Evolutionary conservation across 2,329 filamentous ascomycete genomes (phyloP).

Genomic region (Clarireedia hainanense): DNA sequence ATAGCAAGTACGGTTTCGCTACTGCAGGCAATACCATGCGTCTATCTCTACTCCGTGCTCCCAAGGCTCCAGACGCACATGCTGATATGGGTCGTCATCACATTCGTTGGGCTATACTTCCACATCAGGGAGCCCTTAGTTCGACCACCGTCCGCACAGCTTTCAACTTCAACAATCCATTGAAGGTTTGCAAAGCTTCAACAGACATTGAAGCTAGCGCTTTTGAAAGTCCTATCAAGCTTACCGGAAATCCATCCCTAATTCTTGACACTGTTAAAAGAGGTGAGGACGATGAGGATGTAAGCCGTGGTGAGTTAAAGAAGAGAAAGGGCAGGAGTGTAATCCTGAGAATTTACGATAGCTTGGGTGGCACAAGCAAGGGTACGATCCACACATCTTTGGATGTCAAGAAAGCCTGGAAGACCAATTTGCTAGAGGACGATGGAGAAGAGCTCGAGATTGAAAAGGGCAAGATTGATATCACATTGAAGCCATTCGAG

Average conservation of each 20-base stretch:
- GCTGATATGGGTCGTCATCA: slow-evolving; percentile 88
- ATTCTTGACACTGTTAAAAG: slow-evolving; percentile 88
- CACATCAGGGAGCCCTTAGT: slow-evolving; percentile 67
- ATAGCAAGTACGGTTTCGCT: slow-evolving; percentile 94
- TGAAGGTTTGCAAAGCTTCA: slow-evolving; percentile 44
- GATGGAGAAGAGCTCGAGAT: slow-evolving; percentile 57
- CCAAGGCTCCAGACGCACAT: slow-evolving; percentile 87
- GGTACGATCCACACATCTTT: slow-evolving; percentile 61
- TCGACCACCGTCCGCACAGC: slow-evolving; percentile 71
- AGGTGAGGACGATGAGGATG: slow-evolving; percentile 78
- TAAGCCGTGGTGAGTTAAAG: slow-evolving; percentile 54
- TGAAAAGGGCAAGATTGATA: slow-evolving; percentile 42
- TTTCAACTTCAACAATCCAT: slow-evolving; percentile 83
- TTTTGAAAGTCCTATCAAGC: slow-evolving; percentile 48
- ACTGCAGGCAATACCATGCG: slow-evolving; percentile 86
- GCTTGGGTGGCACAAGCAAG: slow-evolving; percentile 70
- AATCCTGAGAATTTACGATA: slow-evolving; percentile 81
- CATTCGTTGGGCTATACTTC: slow-evolving; percentile 86
- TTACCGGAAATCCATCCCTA: slow-evolving; percentile 60
- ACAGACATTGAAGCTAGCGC: slow-evolving; percentile 36
- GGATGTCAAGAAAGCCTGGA: slow-evolving; percentile 68
- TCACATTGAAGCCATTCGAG: slow-evolving; percentile 73
- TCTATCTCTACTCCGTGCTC: slow-evolving; percentile 73
- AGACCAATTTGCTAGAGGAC: slow-evolving; percentile 85
- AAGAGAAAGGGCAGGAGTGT: slow-evolving; percentile 67